phyloP scores from a whole-genome alignment of 495 filamentous ascomycete genomes.

The Penicillium antarcticum region DNA sequence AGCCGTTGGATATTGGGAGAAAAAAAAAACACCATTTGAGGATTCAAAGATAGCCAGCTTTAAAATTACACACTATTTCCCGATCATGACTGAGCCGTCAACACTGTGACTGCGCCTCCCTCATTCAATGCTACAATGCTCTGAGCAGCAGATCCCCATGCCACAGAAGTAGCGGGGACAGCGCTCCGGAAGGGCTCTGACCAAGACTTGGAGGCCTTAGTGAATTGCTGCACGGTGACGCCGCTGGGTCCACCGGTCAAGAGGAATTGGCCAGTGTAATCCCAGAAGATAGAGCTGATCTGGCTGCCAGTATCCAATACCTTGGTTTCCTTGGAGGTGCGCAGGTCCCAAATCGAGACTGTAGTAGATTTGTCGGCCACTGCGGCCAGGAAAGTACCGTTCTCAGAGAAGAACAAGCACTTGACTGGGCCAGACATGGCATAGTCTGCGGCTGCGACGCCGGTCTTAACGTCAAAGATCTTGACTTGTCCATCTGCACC shows the following conservation, averaged over 20 bases:
- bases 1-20: conserved; percentile 16
- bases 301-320: conserved; percentile 76
- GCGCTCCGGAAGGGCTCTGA: conserved; percentile 78
- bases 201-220: conserved; percentile 81
- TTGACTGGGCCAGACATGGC: conserved; percentile 63
- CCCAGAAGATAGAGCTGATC: conserved; percentile 74
- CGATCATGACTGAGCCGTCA: conserved; percentile 48
- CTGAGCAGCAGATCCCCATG: conserved; percentile 74
- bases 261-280: conserved; percentile 93
- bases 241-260: conserved; percentile 77
- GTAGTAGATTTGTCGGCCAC: conserved; percentile 66
- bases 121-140: conserved; percentile 69
- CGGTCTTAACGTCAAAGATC: conserved; percentile 78
- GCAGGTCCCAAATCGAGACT: conserved; percentile 85
- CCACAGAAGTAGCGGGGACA: conserved; percentile 65
- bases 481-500: conserved; percentile 72
- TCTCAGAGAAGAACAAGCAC: conserved; percentile 86
- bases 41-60: conserved; percentile 21
- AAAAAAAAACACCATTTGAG: conserved; percentile 21
- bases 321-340: conserved; percentile 75
- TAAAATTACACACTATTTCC: conserved; percentile 29
- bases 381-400: conserved; percentile 92
- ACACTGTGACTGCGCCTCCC: conserved; percentile 69
- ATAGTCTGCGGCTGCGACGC: conserved; percentile 67
- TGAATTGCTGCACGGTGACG: conserved; percentile 82